A percentile compares a stretch with the other conserved stretches of the same genome.
Conservation (phyloP, 2,329 filamentous ascomycete species). For the Pseudogymnoascus verrucosus region DNA sequence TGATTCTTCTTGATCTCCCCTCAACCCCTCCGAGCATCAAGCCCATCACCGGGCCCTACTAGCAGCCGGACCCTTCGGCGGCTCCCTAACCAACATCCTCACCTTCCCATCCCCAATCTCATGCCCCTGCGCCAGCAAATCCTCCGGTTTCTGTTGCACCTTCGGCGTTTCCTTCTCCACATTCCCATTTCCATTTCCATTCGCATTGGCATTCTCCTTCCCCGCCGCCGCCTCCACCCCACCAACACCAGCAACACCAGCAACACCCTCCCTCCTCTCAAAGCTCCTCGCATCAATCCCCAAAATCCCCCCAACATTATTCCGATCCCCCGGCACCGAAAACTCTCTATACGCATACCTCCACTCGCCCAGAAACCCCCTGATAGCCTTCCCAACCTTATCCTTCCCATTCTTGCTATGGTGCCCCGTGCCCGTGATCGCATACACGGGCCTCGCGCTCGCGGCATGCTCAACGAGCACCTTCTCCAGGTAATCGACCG, state of each 20-base stretch:
- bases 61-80: slow-evolving; percentile 46
- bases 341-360: slow-evolving; percentile 94
- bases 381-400: slow-evolving; percentile 91
- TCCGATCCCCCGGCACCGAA: slow-evolving; percentile 86
- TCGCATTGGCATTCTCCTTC: not conserved
- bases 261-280: slow-evolving; percentile 43
- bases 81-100: slow-evolving; percentile 52
- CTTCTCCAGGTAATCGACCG: slow-evolving; percentile 84
- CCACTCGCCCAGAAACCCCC: slow-evolving; percentile 89
- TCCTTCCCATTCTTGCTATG: slow-evolving; percentile 99
- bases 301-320: slow-evolving; percentile 68
- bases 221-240: not conserved
- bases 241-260: not conserved
- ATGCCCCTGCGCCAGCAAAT: slow-evolving; percentile 57
- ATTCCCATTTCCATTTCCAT: not conserved
- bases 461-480: slow-evolving; percentile 75
- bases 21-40: not conserved
- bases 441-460: slow-evolving; percentile 73
- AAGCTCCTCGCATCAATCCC: slow-evolving; percentile 61
- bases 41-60: slow-evolving; percentile 44
- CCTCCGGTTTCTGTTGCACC: slow-evolving; percentile 31
- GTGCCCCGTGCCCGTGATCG: slow-evolving; percentile 92
- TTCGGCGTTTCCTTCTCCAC: slow-evolving; percentile 29
- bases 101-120: slow-evolving; percentile 62
- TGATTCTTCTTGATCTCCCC: not conserved